phyloP scores from a whole-genome alignment of 768 basidiomycete genomes.

The Amanita jacksonii region DNA sequence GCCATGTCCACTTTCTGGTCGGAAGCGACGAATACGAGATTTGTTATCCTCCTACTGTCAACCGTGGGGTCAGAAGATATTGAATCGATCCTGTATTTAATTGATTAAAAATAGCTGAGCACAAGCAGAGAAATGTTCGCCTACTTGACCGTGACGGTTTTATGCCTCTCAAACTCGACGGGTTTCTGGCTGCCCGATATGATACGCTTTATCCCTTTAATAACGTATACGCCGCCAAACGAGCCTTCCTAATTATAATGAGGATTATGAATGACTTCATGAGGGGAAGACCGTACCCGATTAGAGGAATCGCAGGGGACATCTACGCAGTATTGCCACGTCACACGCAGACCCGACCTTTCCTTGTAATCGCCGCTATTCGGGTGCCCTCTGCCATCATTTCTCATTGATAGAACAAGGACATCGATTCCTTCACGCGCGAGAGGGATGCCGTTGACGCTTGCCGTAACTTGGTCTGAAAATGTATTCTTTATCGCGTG shows the following conservation, averaged over 20 bases:
- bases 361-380: background rate
- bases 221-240: constrained; percentile 41
- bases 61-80: constrained; percentile 5
- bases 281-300: constrained; percentile 26
- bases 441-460: constrained; percentile 35
- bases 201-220: constrained; percentile 35
- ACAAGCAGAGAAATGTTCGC: constrained; percentile 11
- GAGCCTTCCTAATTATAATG: constrained; percentile 32
- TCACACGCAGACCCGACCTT: constrained; percentile 25
- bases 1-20: constrained; percentile 25
- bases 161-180: constrained; percentile 37
- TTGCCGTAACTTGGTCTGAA: constrained; percentile 27
- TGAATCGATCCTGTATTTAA: constrained; percentile 16
- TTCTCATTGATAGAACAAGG: constrained; percentile 35
- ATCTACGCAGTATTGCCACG: constrained; percentile 39
- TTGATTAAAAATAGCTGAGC: background rate
- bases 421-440: constrained; percentile 28
- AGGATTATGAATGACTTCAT: background rate
- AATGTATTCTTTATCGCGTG: constrained; percentile 39
- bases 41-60: constrained; percentile 41
- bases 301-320: constrained; percentile 31
- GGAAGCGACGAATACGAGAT: constrained; percentile 39
- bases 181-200: constrained; percentile 23
- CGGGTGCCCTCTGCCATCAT: constrained; percentile 20
- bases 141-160: constrained; percentile 42